Percentiles rank a stretch among this genome's conserved stretches.
Conservation (phyloP, 2,329 filamentous ascomycete species). For the Dactylellina cionopaga region DNA sequence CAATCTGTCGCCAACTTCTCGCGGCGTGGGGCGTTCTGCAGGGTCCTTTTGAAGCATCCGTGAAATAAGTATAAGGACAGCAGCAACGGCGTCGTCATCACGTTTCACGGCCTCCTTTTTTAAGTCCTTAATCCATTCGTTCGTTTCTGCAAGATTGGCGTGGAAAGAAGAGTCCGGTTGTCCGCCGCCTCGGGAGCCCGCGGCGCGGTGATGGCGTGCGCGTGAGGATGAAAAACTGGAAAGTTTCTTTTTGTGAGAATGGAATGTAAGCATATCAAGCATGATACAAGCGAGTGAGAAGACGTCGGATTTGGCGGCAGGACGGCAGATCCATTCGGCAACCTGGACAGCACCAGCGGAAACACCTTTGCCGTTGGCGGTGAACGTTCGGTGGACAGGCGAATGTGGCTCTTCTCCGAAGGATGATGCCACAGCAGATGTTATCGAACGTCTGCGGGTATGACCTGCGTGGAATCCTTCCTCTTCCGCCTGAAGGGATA, state of each 20-base stretch:
- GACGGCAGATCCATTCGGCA: slow-evolving; percentile 50
- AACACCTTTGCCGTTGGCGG: slow-evolving; percentile 49
- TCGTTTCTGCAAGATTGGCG: slow-evolving; percentile 74
- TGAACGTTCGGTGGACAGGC: slow-evolving; percentile 57
- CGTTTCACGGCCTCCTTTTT: slow-evolving; percentile 68
- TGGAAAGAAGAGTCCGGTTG: slow-evolving; percentile 77
- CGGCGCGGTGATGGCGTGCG: slow-evolving; percentile 68
- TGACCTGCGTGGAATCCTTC: neutral
- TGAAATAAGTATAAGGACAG: slow-evolving; percentile 51
- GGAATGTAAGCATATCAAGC: slow-evolving; percentile 75
- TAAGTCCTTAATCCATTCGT: slow-evolving; percentile 73
- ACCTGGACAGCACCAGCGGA: slow-evolving; percentile 47
- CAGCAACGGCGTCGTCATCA: slow-evolving; percentile 55
- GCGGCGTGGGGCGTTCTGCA: slow-evolving; percentile 53
- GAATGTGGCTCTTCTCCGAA: slow-evolving; percentile 51
- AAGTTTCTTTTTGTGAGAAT: slow-evolving; percentile 72
- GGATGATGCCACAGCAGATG: slow-evolving; percentile 9
- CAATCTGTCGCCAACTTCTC: slow-evolving; percentile 52
- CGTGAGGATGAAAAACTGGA: slow-evolving; percentile 75
- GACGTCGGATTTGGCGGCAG: slow-evolving; percentile 67
- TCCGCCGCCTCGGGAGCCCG: slow-evolving; percentile 66
- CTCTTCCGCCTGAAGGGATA: slow-evolving; percentile 12
- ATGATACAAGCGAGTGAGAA: slow-evolving; percentile 79
- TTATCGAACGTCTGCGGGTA: neutral
- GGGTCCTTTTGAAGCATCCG: slow-evolving; percentile 55